These are phyloP conservation scores for Pseudopyricularia javanii DNA, from an alignment of 2,329 filamentous ascomycete genomes.

Conservation along the genomic window DNA sequence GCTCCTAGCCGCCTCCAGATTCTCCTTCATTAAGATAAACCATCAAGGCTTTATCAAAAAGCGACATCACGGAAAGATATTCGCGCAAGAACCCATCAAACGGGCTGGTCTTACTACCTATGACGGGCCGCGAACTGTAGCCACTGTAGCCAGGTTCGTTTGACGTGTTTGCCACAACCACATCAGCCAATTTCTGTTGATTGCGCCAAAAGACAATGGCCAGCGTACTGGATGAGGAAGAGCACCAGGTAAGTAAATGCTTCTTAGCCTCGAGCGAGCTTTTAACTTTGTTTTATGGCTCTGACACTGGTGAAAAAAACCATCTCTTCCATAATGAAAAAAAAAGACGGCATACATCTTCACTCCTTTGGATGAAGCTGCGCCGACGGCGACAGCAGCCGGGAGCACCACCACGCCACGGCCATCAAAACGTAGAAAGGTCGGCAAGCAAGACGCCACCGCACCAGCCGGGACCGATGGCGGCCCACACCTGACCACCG, in stretches of 20 bases:
- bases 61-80: too few relatives aligned
- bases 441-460: constrained; percentile 17
- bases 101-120: too few relatives aligned
- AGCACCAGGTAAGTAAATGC: constrained; percentile 30
- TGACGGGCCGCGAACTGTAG: too few relatives aligned
- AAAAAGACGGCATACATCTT: constrained; percentile 3
- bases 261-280: too few relatives aligned
- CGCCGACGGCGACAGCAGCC: not conserved
- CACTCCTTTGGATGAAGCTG: constrained; percentile 14
- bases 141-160: not conserved
- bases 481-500: constrained; percentile 1
- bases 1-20: too few relatives aligned
- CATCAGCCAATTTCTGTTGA: not conserved
- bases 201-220: not conserved
- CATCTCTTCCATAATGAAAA: not conserved
- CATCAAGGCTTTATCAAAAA: too few relatives aligned
- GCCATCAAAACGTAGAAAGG: constrained; percentile 45
- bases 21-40: too few relatives aligned
- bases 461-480: not conserved
- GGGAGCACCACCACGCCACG: constrained; percentile 14
- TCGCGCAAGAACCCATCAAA: too few relatives aligned
- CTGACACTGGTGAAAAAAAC: not conserved
- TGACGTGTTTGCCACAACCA: not conserved
- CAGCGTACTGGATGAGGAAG: constrained; percentile 22
- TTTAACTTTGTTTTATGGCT: too few relatives aligned